Evolutionary conservation across 352 stramenopile species (phyloP).

Genomic region (Globisporangium carolinianum): DNA sequence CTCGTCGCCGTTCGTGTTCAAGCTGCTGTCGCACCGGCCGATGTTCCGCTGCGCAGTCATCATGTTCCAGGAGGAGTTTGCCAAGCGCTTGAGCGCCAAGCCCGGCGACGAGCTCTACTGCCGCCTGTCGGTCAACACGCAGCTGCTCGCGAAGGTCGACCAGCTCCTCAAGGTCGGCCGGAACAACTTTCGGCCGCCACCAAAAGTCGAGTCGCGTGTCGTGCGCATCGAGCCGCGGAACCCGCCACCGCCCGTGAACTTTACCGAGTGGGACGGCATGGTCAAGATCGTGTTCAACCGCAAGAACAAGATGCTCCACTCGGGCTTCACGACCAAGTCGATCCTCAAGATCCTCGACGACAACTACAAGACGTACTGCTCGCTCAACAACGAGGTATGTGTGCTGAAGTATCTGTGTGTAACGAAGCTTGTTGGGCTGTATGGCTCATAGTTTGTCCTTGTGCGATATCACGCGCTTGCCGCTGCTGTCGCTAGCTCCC

Average conservation of each 20-base stretch:
- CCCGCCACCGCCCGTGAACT: constrained; percentile 98
- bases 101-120: constrained; percentile 97
- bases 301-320: constrained; percentile 99
- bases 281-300: constrained; percentile 99
- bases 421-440: too few species aligned
- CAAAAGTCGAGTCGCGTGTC: constrained; percentile 95
- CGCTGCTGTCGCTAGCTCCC: constrained; percentile 29
- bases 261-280: constrained; percentile 99
- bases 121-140: constrained; percentile 97
- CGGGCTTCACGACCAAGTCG: constrained; percentile 95
- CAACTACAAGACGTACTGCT: constrained; percentile 95
- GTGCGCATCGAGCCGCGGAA: constrained; percentile 97
- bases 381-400: constrained; percentile 83
- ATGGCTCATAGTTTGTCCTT: too few species aligned
- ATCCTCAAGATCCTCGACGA: constrained; percentile 94
- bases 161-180: constrained; percentile 97
- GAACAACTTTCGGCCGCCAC: constrained; percentile 99
- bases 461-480: not conserved
- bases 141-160: constrained; percentile 97
- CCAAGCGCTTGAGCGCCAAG: constrained; percentile 95
- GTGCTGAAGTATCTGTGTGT: too few species aligned
- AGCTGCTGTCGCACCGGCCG: constrained; percentile 95
- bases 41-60: constrained; percentile 99
- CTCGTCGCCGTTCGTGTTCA: constrained; percentile 98
- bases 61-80: constrained; percentile 99